Percentiles rank a stretch among this genome's conserved stretches.
Evolutionary conservation across 192 early-diverging fungal genomes (phyloP).

Genomic region (Coemansia sp.): DNA sequence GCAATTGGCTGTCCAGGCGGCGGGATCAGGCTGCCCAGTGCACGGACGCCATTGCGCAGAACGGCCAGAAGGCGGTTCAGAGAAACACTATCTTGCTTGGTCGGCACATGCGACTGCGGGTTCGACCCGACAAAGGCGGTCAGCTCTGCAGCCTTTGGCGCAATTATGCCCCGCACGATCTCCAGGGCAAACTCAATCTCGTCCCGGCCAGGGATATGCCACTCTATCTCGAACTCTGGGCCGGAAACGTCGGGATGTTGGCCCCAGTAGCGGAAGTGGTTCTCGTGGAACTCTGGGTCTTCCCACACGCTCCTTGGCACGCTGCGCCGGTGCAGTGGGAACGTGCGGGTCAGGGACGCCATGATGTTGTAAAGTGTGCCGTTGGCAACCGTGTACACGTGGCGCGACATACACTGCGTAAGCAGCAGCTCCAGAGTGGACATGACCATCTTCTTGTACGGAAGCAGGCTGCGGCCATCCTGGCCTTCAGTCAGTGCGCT

Average conservation of each 20-base stretch:
- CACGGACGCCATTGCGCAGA: constrained; percentile 18
- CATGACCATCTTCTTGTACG: constrained; percentile 16
- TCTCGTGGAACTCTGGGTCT: constrained; percentile 52
- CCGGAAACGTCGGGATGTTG: constrained; percentile 48
- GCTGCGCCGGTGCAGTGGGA: constrained; percentile 21
- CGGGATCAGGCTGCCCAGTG: constrained; percentile 21
- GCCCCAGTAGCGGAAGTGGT: constrained; percentile 77
- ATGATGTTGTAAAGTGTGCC: constrained; percentile 11
- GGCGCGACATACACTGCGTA: constrained; percentile 27
- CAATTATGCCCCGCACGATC: constrained; percentile 53
- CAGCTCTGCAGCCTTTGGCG: constrained; percentile 32
- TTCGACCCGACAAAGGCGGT: constrained; percentile 7
- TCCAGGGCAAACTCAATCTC: constrained; percentile 66
- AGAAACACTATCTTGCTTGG: constrained; percentile 24
- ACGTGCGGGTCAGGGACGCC: constrained; percentile 7
- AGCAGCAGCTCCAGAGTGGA: constrained; percentile 19
- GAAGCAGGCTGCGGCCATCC: constrained; percentile 18
- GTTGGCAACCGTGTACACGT: constrained; percentile 26
- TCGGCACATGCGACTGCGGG: constrained; percentile 4
- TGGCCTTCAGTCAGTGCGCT: constrained; percentile 15
- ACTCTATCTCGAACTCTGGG: constrained; percentile 51
- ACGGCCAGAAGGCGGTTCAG: constrained; percentile 21
- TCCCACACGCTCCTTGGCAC: constrained; percentile 27
- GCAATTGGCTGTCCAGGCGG: constrained; percentile 13
- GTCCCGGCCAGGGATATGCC: constrained; percentile 68